Evolutionary conservation across 169 alveolate genomes (phyloP), one percentile per base, ranked within the genome.

Genomic region (Cryptosporidium tyzzeri): DNA sequence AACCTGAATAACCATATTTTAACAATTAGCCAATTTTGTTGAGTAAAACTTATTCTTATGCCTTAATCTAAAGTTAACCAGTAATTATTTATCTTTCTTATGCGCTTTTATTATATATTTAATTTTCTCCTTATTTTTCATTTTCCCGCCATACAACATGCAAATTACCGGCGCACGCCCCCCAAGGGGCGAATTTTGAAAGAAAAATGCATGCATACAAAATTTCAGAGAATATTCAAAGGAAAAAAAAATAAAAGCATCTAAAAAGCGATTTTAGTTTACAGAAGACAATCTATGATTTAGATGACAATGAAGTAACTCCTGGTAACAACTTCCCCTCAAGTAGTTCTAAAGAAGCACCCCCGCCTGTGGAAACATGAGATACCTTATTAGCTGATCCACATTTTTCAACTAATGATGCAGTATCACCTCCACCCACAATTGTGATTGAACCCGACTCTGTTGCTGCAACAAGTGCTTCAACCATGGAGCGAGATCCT

Each of bases 281-380:
- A 16, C 18, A n/a, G 23, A 21, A 55, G 26, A 55, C 12, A 53
- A 2, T 23, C 53, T 26, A 50, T 16, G 71, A 85, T 48, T 91
- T 93, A 68, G 68, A 80, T 5, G 98, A 93, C 51, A 98, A 95
- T 39, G 97, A 96, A 8, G 87, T 95, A 33, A 97, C 98, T 31
- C 99, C 99, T 3, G 99, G 99, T 6, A 98, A 96, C 70, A 92
- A 96, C 89, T 98, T 98, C 71, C 99, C 99, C 92, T 98, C 99
- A 67, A 98, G 93, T 2, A 98, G 94, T 92, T 98, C 99, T 35
- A 98, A 94, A 4, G 99, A 97, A 7, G 99, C 99, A 18, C 99
- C 99, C 26, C 99, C 99, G 16, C 99, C 99, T 10, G 99, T 98
- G 71, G 98, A 95, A 23, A 98, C 98, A 84, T 98, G 99, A 59